Conservation (phyloP, 768 basidiomycete genomes). For the Naganishia vaughanmartiniae region DNA sequence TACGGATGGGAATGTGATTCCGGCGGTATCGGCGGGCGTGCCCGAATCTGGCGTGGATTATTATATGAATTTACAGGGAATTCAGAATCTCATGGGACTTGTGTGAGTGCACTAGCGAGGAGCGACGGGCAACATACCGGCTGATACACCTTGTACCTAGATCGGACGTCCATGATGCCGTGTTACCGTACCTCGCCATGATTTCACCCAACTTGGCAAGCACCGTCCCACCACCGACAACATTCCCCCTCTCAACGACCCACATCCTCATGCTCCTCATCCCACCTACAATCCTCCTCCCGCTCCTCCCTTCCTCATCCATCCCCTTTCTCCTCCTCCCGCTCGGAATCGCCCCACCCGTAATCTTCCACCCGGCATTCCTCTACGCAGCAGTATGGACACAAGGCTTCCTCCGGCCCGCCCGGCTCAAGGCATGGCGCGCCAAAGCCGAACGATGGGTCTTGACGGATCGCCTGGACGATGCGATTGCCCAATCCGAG, state of each 20-base stretch:
- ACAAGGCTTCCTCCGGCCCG: slow-evolving; percentile 14
- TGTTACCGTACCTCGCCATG: slow-evolving; percentile 30
- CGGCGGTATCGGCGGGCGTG: slow-evolving; percentile 45
- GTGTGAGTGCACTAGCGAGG: slow-evolving; percentile 58
- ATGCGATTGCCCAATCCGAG: slow-evolving; percentile 38
- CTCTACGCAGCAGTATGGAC: slow-evolving; percentile 28
- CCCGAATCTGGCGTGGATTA: slow-evolving; percentile 72
- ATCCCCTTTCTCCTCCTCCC: slow-evolving; percentile 48
- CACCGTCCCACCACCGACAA: slow-evolving; percentile 31
- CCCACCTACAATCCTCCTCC: slow-evolving; percentile 44
- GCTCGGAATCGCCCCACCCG: slow-evolving; percentile 41
- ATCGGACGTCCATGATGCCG: slow-evolving; percentile 33
- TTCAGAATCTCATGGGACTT: slow-evolving; percentile 86
- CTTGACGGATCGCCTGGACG: slow-evolving; percentile 43
- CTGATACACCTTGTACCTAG: slow-evolving; percentile 1
- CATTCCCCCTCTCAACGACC: slow-evolving; percentile 46
- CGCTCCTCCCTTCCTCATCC: slow-evolving; percentile 38
- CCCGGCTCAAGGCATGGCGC: slow-evolving; percentile 26
- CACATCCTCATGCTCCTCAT: slow-evolving; percentile 44
- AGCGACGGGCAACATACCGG: not conserved
- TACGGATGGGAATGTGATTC: slow-evolving; percentile 39
- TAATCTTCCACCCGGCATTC: slow-evolving; percentile 49
- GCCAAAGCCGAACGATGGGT: slow-evolving; percentile 35
- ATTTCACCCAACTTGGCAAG: slow-evolving; percentile 18
- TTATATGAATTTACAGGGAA: slow-evolving; percentile 81